Evolutionary conservation across 192 early-diverging fungal genomes (phyloP).

Genomic region (Coemansia sp.): DNA sequence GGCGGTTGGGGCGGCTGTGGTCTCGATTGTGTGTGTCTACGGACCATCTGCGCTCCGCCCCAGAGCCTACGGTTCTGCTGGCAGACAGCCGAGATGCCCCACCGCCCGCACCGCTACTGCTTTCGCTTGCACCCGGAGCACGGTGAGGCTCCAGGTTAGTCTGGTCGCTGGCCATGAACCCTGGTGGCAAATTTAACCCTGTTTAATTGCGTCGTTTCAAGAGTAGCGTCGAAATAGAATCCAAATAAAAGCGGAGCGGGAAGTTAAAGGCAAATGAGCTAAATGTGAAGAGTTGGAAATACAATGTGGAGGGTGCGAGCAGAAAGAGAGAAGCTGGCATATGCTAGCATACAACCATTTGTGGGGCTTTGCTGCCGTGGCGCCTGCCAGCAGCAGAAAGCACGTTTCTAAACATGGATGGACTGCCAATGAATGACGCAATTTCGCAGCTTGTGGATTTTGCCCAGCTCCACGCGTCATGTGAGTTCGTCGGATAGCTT

Average conservation of each 20-base stretch:
- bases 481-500: neutral
- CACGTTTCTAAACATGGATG: neutral
- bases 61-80: neutral
- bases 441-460: neutral
- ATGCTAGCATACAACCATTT: neutral
- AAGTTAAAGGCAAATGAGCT: neutral
- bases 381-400: neutral
- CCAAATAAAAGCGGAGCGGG: neutral
- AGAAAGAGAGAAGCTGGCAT: neutral
- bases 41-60: constrained; percentile 12
- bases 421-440: neutral
- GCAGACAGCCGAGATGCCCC: neutral
- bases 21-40: neutral
- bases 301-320: neutral
- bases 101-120: neutral
- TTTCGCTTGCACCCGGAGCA: constrained; percentile 1
- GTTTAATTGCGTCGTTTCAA: neutral
- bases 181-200: neutral
- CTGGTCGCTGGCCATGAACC: neutral
- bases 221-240: neutral
- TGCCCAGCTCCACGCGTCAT: neutral
- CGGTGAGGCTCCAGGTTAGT: neutral
- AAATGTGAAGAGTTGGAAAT: neutral
- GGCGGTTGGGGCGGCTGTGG: neutral
- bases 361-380: neutral